Base-by-base conservation (phyloP, 2,329 filamentous ascomycete species). In the Gaeumannomyces tritici region DNA sequence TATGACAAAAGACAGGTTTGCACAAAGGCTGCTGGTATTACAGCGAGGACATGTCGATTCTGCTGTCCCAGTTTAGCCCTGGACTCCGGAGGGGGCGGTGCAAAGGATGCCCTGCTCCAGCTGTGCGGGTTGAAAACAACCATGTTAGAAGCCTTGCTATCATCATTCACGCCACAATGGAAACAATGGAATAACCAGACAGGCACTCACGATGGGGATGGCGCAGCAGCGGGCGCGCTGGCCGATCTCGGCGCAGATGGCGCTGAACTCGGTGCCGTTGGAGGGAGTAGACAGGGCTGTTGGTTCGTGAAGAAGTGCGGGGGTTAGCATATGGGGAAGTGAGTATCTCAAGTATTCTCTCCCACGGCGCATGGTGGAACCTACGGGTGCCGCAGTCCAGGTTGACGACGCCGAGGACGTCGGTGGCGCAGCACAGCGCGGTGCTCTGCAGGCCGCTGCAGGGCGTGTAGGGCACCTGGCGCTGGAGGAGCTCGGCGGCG, bases 361-460 rank as follows among this genome's bases (percentile, higher is more conserved):
- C n/a, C n/a, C n/a, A n/a, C n/a, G n/a, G n/a, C n/a, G n/a, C n/a
- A 35, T 35, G 12, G 33, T 47, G 56, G 56, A 51, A 75, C 81
- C 67, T 75, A 84, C 83, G 83, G 63, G 74, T 70, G 24, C 68
- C 73, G 71, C 85, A 88, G 75, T 88, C 75, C 28, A 86, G 74
- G 70, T 83, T 75, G 3, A 79, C 82, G 63, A 86, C 65, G 64
- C 82, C 79, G 54, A 87, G 79, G 42, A 88, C 78, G 66, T 87
- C 82, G 28, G 83, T 85, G 18, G 84, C 81, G 70, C 85, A 88
- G 77, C 85, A 88, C 66, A 82, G 78, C 4, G 80, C 69, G 35
- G 67, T 75, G 66, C 69, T 70, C 67, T 79, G 79, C 26, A 80
- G 73, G 24, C 73, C 74, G 33, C 71, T 72, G 68, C 80, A 81